A percentile compares a stretch with the other conserved stretches of the same genome.
Conservation (phyloP, 352 stramenopile species). For the Globisporangium uncinulatum region DNA sequence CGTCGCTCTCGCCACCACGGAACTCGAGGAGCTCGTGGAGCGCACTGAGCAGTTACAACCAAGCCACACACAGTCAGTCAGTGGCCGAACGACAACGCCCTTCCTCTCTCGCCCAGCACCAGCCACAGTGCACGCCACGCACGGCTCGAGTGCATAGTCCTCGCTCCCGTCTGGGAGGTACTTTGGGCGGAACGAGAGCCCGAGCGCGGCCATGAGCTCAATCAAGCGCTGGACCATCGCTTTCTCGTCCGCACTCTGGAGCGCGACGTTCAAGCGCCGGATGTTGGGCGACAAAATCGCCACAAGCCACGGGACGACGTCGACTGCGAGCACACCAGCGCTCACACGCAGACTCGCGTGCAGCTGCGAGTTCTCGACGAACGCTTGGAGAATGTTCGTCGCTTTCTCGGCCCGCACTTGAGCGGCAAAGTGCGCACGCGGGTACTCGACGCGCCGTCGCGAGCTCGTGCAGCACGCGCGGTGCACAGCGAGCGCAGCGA, state of each 20-base stretch:
- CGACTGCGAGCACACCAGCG: conserved; percentile 49
- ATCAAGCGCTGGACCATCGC: conserved; percentile 61
- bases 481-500: conserved; percentile 66
- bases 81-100: not conserved
- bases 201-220: conserved; percentile 70
- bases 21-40: conserved; percentile 72
- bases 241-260: conserved; percentile 68
- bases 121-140: conserved; percentile 22
- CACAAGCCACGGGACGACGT: conserved; percentile 75
- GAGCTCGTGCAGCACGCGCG: conserved; percentile 69
- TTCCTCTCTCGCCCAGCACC: not conserved
- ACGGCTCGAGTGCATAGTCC: conserved; percentile 76
- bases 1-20: conserved; percentile 25
- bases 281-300: conserved; percentile 59
- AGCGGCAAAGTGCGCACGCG: conserved; percentile 48
- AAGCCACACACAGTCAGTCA: not conserved
- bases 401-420: conserved; percentile 53
- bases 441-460: conserved; percentile 67
- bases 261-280: conserved; percentile 42
- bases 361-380: conserved; percentile 57
- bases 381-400: conserved; percentile 57
- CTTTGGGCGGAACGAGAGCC: conserved; percentile 70
- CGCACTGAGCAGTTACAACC: conserved; percentile 21
- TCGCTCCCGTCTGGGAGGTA: conserved; percentile 59
- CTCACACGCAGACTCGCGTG: conserved; percentile 56